Evolutionary conservation across 2,329 filamentous ascomycete genomes (phyloP).

Genomic region (Xylaria sp.): DNA sequence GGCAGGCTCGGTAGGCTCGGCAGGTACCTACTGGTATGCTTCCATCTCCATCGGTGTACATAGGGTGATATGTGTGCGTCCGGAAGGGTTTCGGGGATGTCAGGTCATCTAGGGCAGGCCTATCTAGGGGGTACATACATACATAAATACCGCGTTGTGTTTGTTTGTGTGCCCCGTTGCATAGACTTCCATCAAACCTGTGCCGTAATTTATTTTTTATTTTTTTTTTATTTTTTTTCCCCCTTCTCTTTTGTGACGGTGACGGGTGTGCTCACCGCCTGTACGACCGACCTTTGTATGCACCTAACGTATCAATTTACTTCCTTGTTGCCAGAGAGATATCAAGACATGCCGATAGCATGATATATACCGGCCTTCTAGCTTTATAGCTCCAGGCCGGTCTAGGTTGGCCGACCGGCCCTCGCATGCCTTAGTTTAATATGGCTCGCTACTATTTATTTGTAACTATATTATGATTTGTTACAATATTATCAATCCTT

Average conservation of each 20-base stretch:
- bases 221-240: too few relatives aligned
- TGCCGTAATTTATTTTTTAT: too few relatives aligned
- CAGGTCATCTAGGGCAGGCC: not conserved
- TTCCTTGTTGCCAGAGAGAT: not conserved
- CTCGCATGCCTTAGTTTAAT: constrained; percentile 17
- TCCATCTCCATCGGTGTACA: constrained; percentile 14
- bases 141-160: too few relatives aligned
- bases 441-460: constrained; percentile 2
- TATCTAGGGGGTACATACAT: too few relatives aligned
- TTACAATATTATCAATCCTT: constrained; percentile 17
- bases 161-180: not conserved
- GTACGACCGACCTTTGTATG: too few relatives aligned
- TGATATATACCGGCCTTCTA: not conserved
- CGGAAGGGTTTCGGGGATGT: constrained; percentile 1
- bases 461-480: constrained; percentile 13
- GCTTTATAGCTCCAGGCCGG: constrained; percentile 11
- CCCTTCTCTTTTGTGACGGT: not conserved
- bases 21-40: too few relatives aligned
- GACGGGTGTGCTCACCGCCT: constrained; percentile 18
- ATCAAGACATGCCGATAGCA: not conserved
- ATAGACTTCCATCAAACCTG: constrained; percentile 2
- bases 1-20: too few relatives aligned
- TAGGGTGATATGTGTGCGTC: constrained; percentile 12
- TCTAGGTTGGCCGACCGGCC: constrained; percentile 14
- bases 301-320: not conserved